These are phyloP conservation scores for Boeremia lycopersici DNA, from an alignment of 2,329 filamentous ascomycete species.

Conservation along the genomic window DNA sequence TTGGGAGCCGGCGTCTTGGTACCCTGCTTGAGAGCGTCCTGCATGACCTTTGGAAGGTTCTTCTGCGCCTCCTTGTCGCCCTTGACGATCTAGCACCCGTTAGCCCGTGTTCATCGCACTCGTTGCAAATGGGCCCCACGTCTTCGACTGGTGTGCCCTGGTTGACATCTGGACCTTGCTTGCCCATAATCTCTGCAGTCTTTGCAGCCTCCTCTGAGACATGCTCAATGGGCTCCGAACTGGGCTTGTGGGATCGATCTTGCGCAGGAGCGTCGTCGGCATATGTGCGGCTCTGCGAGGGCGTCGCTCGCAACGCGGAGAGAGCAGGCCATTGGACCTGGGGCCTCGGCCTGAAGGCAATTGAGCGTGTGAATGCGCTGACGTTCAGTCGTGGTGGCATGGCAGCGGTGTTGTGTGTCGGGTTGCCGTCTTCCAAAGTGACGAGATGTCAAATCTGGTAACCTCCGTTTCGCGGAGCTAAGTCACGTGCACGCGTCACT, in stretches of 20 bases:
- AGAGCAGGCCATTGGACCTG: constrained; percentile 38
- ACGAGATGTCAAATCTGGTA: constrained; percentile 20
- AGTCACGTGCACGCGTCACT: constrained; percentile 24
- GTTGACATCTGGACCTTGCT: constrained; percentile 64
- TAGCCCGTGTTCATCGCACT: constrained; percentile 4
- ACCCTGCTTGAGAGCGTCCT: constrained; percentile 62
- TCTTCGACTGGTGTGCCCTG: constrained; percentile 72
- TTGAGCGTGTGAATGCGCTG: constrained; percentile 37
- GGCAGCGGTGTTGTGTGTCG: constrained; percentile 25
- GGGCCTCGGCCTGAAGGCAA: constrained; percentile 40
- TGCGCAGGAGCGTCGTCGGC: constrained; percentile 39
- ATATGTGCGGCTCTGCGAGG: constrained; percentile 39
- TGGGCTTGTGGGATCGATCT: constrained; percentile 38
- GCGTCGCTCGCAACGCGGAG: constrained; percentile 25
- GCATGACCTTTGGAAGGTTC: constrained; percentile 70
- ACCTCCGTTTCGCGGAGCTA: constrained; percentile 10
- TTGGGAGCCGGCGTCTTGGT: constrained; percentile 44
- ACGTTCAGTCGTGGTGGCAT: constrained; percentile 50
- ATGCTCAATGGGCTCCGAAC: constrained; percentile 56
- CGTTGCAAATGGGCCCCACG: constrained; percentile 47
- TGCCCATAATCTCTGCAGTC: constrained; percentile 63
- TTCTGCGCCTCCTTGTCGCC: constrained; percentile 66
- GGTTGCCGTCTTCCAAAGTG: constrained; percentile 22
- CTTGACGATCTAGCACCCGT: constrained; percentile 61
- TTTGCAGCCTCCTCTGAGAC: constrained; percentile 70